Evolutionary conservation across 2,329 filamentous ascomycete genomes (phyloP).

Genomic region (Neoscytalidium dimidiatum): DNA sequence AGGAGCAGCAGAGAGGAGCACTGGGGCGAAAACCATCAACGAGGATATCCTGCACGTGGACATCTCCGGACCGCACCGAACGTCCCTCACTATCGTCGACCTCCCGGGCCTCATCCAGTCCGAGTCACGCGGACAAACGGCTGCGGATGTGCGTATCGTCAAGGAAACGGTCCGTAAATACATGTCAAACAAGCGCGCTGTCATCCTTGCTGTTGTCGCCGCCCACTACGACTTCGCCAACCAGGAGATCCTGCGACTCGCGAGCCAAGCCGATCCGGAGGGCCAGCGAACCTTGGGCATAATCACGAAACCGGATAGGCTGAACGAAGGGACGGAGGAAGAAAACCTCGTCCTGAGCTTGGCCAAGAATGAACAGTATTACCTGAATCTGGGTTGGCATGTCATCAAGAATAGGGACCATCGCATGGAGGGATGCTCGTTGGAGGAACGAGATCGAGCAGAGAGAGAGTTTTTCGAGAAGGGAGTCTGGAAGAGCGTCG

Average conservation of each 20-base stretch:
- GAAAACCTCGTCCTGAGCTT: constrained; percentile 45
- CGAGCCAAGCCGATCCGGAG: constrained; percentile 49
- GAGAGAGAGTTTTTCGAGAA: constrained; percentile 38
- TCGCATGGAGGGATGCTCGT: constrained; percentile 32
- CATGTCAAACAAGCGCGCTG: constrained; percentile 59
- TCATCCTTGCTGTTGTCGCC: constrained; percentile 55
- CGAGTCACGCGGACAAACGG: constrained; percentile 32
- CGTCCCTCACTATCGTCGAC: constrained; percentile 36
- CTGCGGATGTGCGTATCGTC: constrained; percentile 36
- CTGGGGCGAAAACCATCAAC: constrained; percentile 24
- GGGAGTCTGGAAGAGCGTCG: constrained; percentile 30
- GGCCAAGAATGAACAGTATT: constrained; percentile 42
- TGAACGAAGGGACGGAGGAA: constrained; percentile 40
- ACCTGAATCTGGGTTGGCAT: constrained; percentile 54
- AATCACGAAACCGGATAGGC: constrained; percentile 58
- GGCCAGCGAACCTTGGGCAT: constrained; percentile 55
- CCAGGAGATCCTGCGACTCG: constrained; percentile 57
- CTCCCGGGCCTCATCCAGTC: constrained; percentile 43
- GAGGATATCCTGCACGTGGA: constrained; percentile 31
- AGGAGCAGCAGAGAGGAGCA: constrained; percentile 14
- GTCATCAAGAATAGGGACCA: constrained; percentile 51
- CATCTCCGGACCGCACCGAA: constrained; percentile 26
- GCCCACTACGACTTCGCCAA: constrained; percentile 53
- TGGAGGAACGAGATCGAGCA: constrained; percentile 40
- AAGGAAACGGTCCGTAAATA: constrained; percentile 51